These are phyloP conservation scores for Arxiozyma bovina DNA, from an alignment of 1,139 yeast genomes.

Conservation along the genomic window DNA sequence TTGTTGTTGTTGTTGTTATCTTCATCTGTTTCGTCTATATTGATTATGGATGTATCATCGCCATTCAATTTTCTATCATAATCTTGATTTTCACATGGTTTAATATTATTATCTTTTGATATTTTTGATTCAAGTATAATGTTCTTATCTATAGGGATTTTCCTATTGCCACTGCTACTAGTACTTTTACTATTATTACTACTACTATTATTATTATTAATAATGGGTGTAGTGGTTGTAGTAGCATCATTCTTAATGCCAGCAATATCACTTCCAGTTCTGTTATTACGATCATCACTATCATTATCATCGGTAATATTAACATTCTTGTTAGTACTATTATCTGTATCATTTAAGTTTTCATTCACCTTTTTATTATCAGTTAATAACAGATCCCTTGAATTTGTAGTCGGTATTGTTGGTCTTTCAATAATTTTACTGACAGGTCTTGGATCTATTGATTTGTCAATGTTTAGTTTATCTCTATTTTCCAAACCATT, in stretches of 20 bases:
- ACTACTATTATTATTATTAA: too few species aligned
- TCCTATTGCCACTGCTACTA: not conserved
- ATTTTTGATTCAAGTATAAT: not conserved
- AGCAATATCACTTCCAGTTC: too few species aligned
- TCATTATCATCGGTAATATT: too few species aligned
- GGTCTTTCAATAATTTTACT: constrained; percentile 5
- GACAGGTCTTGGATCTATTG: not conserved
- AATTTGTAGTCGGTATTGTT: constrained; percentile 1
- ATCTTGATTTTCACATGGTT: constrained; percentile 1
- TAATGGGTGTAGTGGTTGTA: too few species aligned
- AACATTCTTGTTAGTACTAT: not conserved
- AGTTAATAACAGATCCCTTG: constrained; percentile 2
- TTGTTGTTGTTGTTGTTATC: constrained; percentile 4
- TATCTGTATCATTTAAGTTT: too few species aligned
- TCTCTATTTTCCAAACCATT: constrained; percentile 1
- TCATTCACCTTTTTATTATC: not conserved
- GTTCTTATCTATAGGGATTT: not conserved
- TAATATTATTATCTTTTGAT: not conserved
- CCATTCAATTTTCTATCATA: too few species aligned
- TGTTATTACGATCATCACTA: too few species aligned
- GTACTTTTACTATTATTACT: too few species aligned
- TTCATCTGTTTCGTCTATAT: not conserved
- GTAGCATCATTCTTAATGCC: too few species aligned
- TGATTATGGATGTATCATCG: constrained; percentile 1
- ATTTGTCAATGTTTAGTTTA: not conserved